Conservation (phyloP, 768 basidiomycete species). For the Fomitopsis serialis region DNA sequence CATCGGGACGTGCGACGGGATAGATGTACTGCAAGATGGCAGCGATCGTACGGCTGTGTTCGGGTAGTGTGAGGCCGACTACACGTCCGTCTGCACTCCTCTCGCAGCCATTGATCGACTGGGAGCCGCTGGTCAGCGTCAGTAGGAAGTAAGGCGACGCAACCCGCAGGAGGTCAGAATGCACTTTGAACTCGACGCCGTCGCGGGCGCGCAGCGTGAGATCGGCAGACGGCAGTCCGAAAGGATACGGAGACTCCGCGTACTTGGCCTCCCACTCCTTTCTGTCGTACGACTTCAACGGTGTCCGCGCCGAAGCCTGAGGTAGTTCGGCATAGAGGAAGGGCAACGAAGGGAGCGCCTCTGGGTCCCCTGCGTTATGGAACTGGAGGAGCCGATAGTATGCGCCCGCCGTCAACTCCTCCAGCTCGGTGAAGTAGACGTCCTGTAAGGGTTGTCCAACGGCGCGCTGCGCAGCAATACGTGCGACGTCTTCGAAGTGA, state of each 20-base stretch:
- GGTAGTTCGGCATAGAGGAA: background rate
- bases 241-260: background rate
- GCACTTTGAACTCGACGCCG: slow-evolving; percentile 41
- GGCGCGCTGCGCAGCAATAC: slow-evolving; percentile 24
- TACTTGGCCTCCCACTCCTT: background rate
- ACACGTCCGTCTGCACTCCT: background rate
- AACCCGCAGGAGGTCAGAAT: slow-evolving; percentile 46
- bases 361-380: background rate
- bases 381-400: slow-evolving; percentile 8
- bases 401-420: background rate
- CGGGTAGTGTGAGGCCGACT: background rate
- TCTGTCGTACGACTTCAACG: background rate
- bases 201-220: slow-evolving; percentile 53
- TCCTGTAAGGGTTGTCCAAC: background rate
- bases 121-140: slow-evolving; percentile 29
- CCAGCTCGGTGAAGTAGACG: slow-evolving; percentile 1
- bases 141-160: slow-evolving; percentile 55
- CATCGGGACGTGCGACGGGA: slow-evolving; percentile 1
- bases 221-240: slow-evolving; percentile 22
- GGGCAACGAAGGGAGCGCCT: too few species aligned
- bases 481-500: slow-evolving; percentile 35
- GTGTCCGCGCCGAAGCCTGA: background rate
- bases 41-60: background rate
- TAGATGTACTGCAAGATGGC: slow-evolving; percentile 3
- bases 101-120: background rate